These are phyloP conservation scores for Phalaenopsis hybrid DNA, from an alignment of 116 monocot genomes.

Conservation along the genomic window DNA sequence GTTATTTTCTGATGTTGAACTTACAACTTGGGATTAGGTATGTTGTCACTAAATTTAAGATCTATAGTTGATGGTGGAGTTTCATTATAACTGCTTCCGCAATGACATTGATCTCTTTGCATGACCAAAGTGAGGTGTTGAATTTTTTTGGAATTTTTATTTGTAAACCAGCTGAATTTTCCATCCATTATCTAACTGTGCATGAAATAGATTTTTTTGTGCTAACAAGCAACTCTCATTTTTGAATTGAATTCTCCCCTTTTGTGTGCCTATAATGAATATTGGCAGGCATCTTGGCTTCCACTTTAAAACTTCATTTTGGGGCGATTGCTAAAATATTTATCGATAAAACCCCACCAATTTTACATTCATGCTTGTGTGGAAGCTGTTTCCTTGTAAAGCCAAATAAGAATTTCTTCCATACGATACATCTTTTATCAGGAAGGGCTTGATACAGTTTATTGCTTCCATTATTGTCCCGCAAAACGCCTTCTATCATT, in stretches of 20 bases:
- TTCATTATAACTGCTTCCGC: not conserved
- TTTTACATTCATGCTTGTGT: not conserved
- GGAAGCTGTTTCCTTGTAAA: not conserved
- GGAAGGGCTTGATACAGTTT: not conserved
- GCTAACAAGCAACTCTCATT: not conserved
- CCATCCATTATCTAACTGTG: not conserved
- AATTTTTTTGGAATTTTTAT: not conserved
- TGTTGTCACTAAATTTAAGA: not conserved
- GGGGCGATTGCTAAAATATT: not conserved
- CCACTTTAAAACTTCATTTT: not conserved
- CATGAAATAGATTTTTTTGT: not conserved
- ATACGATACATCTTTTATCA: not conserved
- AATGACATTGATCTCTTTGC: not conserved
- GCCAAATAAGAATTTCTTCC: not conserved
- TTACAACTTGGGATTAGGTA: slow-evolving; percentile 98
- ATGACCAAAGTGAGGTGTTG: not conserved
- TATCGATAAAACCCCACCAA: not conserved
- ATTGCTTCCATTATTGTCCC: not conserved
- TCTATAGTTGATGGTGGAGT: not conserved
- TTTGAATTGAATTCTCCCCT: not conserved
- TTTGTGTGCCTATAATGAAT: not conserved
- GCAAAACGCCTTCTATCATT: not conserved
- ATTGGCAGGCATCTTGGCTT: not conserved
- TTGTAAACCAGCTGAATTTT: not conserved
- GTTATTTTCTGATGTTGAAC: slow-evolving; percentile 80